Evolutionary conservation across 176 grass and related monocot genomes (phyloP).

Genomic region (Guadua angustifolia): DNA sequence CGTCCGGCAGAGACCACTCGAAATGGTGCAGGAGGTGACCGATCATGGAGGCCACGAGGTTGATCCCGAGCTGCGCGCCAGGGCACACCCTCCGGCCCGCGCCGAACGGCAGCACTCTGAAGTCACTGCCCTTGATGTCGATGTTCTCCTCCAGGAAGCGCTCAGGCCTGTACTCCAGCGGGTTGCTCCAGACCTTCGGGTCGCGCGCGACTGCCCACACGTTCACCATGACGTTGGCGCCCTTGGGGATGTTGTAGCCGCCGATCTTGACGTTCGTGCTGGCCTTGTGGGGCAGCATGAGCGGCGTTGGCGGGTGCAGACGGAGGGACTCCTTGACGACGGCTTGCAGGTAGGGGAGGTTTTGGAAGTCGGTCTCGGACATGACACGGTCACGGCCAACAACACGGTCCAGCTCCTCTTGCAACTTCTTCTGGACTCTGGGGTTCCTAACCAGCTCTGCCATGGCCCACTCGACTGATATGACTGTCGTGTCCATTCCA

Average conservation of each 20-base stretch:
- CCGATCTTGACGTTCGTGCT: slow-evolving; percentile 54
- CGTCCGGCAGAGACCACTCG: slow-evolving; percentile 60
- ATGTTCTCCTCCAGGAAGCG: slow-evolving; percentile 66
- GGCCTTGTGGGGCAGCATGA: slow-evolving; percentile 85
- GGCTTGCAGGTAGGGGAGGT: slow-evolving; percentile 63
- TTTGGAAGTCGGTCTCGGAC: slow-evolving; percentile 61
- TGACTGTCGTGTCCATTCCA: slow-evolving; percentile 76
- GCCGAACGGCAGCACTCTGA: slow-evolving; percentile 66
- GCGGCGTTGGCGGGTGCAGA: slow-evolving; percentile 64
- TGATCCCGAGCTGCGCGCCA: slow-evolving; percentile 72
- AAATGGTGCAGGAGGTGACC: slow-evolving; percentile 76
- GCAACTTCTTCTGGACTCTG: slow-evolving; percentile 66
- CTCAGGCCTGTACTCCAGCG: slow-evolving; percentile 67
- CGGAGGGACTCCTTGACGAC: slow-evolving; percentile 73
- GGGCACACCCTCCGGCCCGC: slow-evolving; percentile 70
- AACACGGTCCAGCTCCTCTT: slow-evolving; percentile 63
- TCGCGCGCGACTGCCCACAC: slow-evolving; percentile 73
- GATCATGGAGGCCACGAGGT: slow-evolving; percentile 64
- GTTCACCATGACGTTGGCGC: slow-evolving; percentile 67
- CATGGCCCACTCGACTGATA: slow-evolving; percentile 75
- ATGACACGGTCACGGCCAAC: slow-evolving; percentile 54
- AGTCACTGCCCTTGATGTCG: slow-evolving; percentile 73
- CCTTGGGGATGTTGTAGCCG: slow-evolving; percentile 67
- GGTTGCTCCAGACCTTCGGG: slow-evolving; percentile 62
- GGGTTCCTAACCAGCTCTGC: slow-evolving; percentile 68